Conservation (phyloP, 345 rosid genomes). For the Gossypioides kirkii region DNA sequence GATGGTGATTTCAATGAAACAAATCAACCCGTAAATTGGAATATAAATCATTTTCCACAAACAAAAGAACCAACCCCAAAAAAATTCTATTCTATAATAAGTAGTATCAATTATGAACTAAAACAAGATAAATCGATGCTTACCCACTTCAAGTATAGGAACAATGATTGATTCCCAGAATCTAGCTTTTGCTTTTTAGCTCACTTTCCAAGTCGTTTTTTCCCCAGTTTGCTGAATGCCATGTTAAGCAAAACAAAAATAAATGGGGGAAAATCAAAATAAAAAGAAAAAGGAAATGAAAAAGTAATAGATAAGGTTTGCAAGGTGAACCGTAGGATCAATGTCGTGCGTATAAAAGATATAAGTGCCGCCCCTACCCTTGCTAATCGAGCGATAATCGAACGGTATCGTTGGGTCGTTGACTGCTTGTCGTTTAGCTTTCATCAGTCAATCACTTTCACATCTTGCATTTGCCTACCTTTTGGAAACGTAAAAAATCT, state of each 20-base stretch:
- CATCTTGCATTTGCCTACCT: too few species aligned
- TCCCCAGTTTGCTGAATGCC: not conserved
- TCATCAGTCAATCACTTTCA: too few species aligned
- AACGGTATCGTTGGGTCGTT: too few species aligned
- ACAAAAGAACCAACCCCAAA: not conserved
- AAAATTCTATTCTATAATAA: not conserved
- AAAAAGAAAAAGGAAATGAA: not conserved
- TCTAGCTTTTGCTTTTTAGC: not conserved
- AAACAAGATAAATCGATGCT: not conserved
- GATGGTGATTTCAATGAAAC: not conserved
- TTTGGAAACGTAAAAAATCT: too few species aligned
- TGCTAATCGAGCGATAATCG: too few species aligned
- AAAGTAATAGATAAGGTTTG: not conserved
- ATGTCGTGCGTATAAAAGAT: too few species aligned
- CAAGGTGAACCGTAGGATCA: not conserved
- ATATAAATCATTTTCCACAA: not conserved
- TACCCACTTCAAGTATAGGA: not conserved
- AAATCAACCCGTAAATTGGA: not conserved
- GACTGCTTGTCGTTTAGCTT: too few species aligned
- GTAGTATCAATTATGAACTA: not conserved
- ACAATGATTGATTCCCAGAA: not conserved
- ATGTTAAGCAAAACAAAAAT: not conserved
- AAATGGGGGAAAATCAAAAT: not conserved
- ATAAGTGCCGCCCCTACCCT: too few species aligned
- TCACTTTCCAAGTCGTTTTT: not conserved